Evolutionary conservation across 1,139 yeast species (phyloP).

Genomic region (Sugiyamaella castrensis): DNA sequence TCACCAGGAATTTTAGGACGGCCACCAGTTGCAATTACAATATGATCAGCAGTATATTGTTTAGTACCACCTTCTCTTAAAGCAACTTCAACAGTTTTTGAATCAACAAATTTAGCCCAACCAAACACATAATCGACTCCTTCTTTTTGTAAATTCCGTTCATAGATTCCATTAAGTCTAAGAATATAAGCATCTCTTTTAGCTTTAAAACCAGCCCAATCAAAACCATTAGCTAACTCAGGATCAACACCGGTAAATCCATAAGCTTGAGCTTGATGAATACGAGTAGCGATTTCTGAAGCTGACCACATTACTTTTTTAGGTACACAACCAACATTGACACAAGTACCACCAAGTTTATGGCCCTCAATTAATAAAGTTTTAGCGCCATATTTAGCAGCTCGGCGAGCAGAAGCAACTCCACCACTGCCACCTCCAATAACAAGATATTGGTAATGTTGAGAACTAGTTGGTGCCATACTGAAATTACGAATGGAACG

Average conservation of each 20-base stretch:
- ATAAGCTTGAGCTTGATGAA: conserved; percentile 72
- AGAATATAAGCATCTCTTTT: conserved; percentile 89
- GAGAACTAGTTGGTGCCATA: conserved; percentile 51
- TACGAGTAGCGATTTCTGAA: conserved; percentile 75
- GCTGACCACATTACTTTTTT: conserved; percentile 99
- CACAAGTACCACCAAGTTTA: conserved; percentile 94
- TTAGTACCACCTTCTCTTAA: conserved; percentile 45
- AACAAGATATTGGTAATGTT: conserved; percentile 82
- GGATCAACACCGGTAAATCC: conserved; percentile 62
- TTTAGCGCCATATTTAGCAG: conserved; percentile 90
- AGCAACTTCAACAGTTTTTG: conserved; percentile 72
- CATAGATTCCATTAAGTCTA: conserved; percentile 90
- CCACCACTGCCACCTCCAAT: conserved; percentile 99
- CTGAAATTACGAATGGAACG: too few species aligned
- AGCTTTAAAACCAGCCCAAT: conserved; percentile 75
- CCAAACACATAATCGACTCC: conserved; percentile 87
- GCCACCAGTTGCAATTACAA: conserved; percentile 94
- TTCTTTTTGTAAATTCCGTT: conserved; percentile 78
- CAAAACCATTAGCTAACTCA: conserved; percentile 51
- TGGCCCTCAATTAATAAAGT: conserved; percentile 77
- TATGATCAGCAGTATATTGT: conserved; percentile 72
- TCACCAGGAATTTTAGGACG: conserved; percentile 65
- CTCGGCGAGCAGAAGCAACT: conserved; percentile 95
- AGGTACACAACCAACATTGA: conserved; percentile 98
- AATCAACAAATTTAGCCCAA: conserved; percentile 63